Base-by-base conservation (phyloP, 345 rosid genomes). In the Pelargonium nanum region DNA sequence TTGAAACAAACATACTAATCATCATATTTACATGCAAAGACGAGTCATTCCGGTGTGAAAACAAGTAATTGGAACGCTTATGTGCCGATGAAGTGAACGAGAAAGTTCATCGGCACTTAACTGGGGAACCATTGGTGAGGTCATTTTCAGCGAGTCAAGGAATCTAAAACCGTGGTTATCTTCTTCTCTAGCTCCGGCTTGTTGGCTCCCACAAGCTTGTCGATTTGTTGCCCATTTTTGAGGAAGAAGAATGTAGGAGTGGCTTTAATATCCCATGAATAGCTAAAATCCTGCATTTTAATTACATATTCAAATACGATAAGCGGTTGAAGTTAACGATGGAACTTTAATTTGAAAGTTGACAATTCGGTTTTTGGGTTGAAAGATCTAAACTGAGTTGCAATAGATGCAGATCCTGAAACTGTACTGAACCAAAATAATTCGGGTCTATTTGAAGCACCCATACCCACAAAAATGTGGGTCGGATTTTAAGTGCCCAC, bases 221-320 rank as follows among this genome's bases (percentile, higher is more conserved):
- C 95, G 56, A 80, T 61, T 75, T 85, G 87, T 53, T 80, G 65
- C 63, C 96, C 96, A 54, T 87, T 82, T 81, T 78, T 87, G n/a
- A 87, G 84, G 60, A 90, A 87, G 83, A 85, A 85, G 78, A 90
- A 85, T 0, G 97, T 87, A 0, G 97, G 97, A 26, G 97, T 90
- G 0, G 95, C 95, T 72, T 85, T 87, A 22, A 90, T 82, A 62
- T 87, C 97, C 91, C 87, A 87, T 19, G 93, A 78, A 19, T 82
- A 72, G 80, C 97, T 90, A 68, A 87, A 75, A 15, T 90, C 97
- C 97, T 90, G 85, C 68, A 71, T 12, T 2, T 9, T 12, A 40
- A 15, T 9, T 6, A 30, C 40, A 30, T n/a, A n/a, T n/a, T n/a
- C n/a, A n/a, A n/a, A n/a, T n/a, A n/a, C n/a, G n/a, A n/a, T n/a